Evolutionary conservation across 1,284 basidiomycete genomes (phyloP), one percentile per base, ranked within the genome.

Genomic region (Apiotrichum brassicae): DNA sequence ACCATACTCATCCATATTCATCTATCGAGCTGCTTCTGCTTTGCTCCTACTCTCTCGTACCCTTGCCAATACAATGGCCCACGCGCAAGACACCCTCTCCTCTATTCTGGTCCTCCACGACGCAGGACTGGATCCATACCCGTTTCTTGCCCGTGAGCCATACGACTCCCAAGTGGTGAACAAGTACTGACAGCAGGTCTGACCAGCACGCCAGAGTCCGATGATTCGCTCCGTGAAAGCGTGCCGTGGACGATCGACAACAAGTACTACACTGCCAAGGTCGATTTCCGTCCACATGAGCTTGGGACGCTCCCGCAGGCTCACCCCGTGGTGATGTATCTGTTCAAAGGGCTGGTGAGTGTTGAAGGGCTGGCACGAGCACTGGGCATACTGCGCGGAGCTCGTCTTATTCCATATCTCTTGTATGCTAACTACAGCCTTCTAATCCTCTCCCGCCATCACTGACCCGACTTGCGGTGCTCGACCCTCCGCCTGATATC

Each of bases 261-360:
- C 76, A 85, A 82, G 69, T 92, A 92, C 71, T 92, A 91, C 72
- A 80, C 82, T 12, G 88, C 88, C 4, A 72, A 80, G 46, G 84
- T 91, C 6, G 78, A 82, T 48, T 86, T 91, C 62, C 75, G 79
- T 6, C 70, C 78, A n/a, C 45, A 59, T 19, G 32, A 54, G 11
- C 40, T 63, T 1, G 48, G 46, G 13, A 74, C 76, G 14, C 13
- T 7, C 14, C 78, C 49, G 13, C 38, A 23, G 14, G 14, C 22
- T 3, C 45, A 50, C 12, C 51, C 56, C 0, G 64, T 64, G 1
- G 42, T 66, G 18, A 8, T 66, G 8, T 65, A 63, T 33, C 36
- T 63, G 13, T 65, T 62, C 26, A 13, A 40, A 4, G 54, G 48
- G 14, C 22, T 26, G 26, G 50, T 46, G 23, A 25, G 53, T 40